Conservation (phyloP, 1,284 basidiomycete species). For the Ceratobasidium sp. region DNA sequence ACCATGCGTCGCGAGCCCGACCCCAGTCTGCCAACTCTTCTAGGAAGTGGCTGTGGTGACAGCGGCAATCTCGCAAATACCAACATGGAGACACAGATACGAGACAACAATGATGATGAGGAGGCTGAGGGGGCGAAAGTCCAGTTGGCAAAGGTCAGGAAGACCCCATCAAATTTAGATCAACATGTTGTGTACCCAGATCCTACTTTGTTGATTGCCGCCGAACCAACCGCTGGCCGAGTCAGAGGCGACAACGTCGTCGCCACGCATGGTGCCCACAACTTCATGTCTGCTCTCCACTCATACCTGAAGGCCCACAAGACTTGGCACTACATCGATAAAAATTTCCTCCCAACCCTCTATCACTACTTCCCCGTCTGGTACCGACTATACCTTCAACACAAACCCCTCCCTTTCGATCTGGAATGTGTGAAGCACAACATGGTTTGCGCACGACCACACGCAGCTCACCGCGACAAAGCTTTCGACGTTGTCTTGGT, state of each 20-base stretch:
- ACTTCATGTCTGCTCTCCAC: background rate
- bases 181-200: background rate
- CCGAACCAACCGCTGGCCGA: background rate
- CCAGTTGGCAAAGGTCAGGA: background rate
- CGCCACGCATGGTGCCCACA: background rate
- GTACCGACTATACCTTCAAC: constrained; percentile 4
- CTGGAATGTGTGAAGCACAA: background rate
- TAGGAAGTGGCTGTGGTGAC: background rate
- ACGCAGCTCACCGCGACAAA: too few relatives aligned
- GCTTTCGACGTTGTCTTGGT: constrained; percentile 7
- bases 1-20: background rate
- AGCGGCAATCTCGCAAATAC: too few relatives aligned
- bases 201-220: background rate
- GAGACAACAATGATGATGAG: background rate
- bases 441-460: background rate
- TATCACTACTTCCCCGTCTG: constrained; percentile 16
- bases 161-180: background rate
- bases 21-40: too few relatives aligned
- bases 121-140: background rate
- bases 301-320: background rate
- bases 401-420: background rate
- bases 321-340: background rate
- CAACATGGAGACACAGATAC: too few relatives aligned
- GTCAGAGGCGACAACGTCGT: background rate
- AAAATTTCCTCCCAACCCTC: constrained; percentile 3